Evolutionary conservation across 108 stramenopile species (phyloP), one percentile per base, ranked within the genome.

Genomic region (Skeletonema marinoi): DNA sequence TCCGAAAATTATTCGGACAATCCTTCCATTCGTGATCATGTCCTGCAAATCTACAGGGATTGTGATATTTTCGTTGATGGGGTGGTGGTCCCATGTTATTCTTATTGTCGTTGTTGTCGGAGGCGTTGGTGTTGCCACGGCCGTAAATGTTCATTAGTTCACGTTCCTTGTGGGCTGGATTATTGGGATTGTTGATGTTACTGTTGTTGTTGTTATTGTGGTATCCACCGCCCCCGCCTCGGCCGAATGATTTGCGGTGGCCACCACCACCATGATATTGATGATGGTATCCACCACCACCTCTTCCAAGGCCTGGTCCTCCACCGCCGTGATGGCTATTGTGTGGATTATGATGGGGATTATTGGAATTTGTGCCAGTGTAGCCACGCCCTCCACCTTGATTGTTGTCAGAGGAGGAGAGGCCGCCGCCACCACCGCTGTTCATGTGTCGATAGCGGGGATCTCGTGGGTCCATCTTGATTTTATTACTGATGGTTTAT

Each of bases 1-100:
- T 80, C 6, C 79, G 72, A 36, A 60, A 80, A 32, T 80, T 80
- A 64, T 80, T 80, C n/a, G 79, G 79, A 65, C 79, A 80, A 44
- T 80, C 72, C 39, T 72, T 73, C 79, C 79, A 80, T 38, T 80
- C 79, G 60, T 80, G 79, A 56, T 80, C 79, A 33, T 80, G 79
- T 44, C 79, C 79, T 2, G 60, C 39, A 42, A 80, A 80, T 51
- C 79, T 42, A 32, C 79, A 80, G 7, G 79, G 79, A 48, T 80
- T 80, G 51, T 63, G 58, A 48, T 74, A 73, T 44, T 80, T 80
- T 12, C 73, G 65, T 50, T 66, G 58, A 9, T 48, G 68, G 16
- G 51, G 38, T 21, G 44, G 21, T 21, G 67, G 42, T 1, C 69
- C 71, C 60, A 56, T 56, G 50, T n/a, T 58, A 3, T 21, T 19